Conservation (phyloP, 78 protist species). For the Planoprotostelium fungivorum region DNA sequence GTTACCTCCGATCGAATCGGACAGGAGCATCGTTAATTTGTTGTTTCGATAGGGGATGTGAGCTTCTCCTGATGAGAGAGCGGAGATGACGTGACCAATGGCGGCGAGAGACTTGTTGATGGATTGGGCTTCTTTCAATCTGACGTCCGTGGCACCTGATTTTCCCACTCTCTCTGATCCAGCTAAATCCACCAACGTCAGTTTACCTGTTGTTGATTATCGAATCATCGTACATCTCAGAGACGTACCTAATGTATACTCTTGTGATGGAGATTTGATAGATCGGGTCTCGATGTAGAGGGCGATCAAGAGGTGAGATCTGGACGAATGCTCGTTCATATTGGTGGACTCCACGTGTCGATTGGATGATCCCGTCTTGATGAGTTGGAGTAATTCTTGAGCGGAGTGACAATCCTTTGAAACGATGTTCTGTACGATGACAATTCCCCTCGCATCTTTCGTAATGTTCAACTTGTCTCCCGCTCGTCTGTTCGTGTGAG, state of each 20-base stretch:
- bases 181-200: constrained; percentile 69
- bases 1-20: constrained; percentile 59
- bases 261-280: background rate
- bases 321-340: constrained; percentile 6
- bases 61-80: constrained; percentile 20
- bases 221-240: background rate
- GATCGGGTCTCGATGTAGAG: constrained; percentile 4
- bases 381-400: background rate
- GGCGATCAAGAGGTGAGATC: constrained; percentile 14
- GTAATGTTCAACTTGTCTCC: background rate
- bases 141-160: background rate
- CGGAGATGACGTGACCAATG: constrained; percentile 54
- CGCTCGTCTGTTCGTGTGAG: background rate
- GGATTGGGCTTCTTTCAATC: constrained; percentile 37
- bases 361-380: background rate
- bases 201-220: constrained; percentile 13
- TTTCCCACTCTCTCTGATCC: constrained; percentile 54
- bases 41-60: constrained; percentile 64
- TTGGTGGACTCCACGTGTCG: background rate
- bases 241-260: background rate
- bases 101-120: constrained; percentile 49
- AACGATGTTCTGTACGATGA: background rate
- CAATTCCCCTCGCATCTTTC: background rate
- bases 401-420: background rate
- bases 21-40: constrained; percentile 53